These are phyloP conservation scores for Melaleuca quinquenervia DNA, from an alignment of 345 rosid species.

Conservation along the genomic window DNA sequence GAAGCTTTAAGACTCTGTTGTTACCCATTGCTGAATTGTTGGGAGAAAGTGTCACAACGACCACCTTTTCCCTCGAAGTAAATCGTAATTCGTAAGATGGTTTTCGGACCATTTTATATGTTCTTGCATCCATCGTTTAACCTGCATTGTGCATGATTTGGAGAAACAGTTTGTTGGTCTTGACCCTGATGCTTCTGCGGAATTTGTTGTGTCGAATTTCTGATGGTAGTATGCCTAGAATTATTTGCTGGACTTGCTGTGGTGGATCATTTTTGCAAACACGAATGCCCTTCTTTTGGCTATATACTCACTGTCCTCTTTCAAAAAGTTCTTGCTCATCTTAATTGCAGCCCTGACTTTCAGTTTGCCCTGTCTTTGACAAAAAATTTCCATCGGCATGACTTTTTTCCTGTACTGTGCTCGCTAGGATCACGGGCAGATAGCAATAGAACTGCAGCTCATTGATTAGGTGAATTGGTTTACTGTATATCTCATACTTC, in stretches of 20 bases:
- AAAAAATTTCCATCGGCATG: neutral
- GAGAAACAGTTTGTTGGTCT: neutral
- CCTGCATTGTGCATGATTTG: neutral
- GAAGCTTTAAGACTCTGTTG: neutral
- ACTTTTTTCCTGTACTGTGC: neutral
- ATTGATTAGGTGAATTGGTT: neutral
- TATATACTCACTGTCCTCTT: neutral
- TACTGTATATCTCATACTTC: neutral
- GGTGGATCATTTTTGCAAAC: neutral
- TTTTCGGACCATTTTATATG: neutral
- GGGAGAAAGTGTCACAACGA: neutral
- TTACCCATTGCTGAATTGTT: neutral
- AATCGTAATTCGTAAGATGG: neutral
- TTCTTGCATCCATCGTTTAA: neutral
- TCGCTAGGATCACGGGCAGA: neutral
- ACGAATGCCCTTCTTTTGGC: neutral
- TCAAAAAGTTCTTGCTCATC: neutral
- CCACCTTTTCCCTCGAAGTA: neutral
- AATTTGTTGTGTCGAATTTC: neutral
- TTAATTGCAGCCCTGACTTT: neutral
- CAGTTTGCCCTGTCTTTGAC: neutral
- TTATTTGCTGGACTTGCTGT: neutral
- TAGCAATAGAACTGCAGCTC: neutral
- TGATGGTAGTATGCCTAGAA: neutral
- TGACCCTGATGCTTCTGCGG: neutral